These are phyloP conservation scores for Neoconidiobolus thromboides DNA, from an alignment of 371 early-diverging fungal species.

Conservation along the genomic window DNA sequence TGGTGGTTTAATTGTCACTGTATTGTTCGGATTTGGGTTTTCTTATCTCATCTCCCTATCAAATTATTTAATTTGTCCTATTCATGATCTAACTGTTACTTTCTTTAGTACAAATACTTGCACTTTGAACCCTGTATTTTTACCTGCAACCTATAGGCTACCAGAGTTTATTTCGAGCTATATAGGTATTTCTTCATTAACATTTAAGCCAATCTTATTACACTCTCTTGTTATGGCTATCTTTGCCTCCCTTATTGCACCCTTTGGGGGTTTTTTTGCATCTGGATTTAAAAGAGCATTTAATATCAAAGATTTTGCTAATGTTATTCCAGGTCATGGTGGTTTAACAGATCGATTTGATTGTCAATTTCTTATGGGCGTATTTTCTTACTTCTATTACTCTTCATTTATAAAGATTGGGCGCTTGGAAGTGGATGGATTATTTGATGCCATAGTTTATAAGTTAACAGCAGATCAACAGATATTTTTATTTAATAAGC, in stretches of 20 bases:
- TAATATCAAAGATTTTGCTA: constrained; percentile 96
- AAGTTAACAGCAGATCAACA: not conserved
- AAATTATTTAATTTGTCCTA: constrained; percentile 76
- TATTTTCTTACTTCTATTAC: constrained; percentile 86
- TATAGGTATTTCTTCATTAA: not conserved
- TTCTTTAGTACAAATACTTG: constrained; percentile 29
- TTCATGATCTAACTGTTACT: constrained; percentile 35
- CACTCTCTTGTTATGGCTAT: constrained; percentile 79
- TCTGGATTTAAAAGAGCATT: constrained; percentile 96
- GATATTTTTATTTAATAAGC: not conserved
- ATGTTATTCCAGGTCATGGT: constrained; percentile 96
- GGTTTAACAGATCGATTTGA: constrained; percentile 98
- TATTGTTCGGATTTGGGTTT: constrained; percentile 50
- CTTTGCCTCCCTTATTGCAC: constrained; percentile 94
- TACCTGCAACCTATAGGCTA: not conserved
- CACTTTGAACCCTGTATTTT: constrained; percentile 49
- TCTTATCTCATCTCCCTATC: constrained; percentile 34
- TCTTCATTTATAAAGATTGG: constrained; percentile 52
- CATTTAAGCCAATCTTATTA: constrained; percentile 57
- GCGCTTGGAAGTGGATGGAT: not conserved
- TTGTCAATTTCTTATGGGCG: constrained; percentile 94
- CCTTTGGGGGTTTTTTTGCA: constrained; percentile 99
- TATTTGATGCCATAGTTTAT: not conserved
- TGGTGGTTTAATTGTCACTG: constrained; percentile 79
- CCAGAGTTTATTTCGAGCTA: too few species aligned